phyloP scores from a whole-genome alignment of 1,284 basidiomycete genomes.

The Malassezia psittaci region DNA sequence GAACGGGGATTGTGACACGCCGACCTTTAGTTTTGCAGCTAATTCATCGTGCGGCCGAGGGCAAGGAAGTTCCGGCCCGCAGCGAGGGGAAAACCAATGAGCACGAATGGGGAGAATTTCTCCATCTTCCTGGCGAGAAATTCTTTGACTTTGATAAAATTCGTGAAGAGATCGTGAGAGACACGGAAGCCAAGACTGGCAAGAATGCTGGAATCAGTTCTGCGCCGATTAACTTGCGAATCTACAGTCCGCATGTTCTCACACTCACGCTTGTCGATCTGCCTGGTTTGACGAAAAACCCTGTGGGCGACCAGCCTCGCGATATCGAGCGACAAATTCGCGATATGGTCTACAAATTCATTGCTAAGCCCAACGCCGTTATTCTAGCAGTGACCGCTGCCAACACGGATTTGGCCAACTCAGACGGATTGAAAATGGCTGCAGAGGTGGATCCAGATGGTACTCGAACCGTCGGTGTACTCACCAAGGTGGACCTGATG shows the following conservation, averaged over 20 bases:
- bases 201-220: slow-evolving; percentile 79
- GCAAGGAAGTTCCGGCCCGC: slow-evolving; percentile 18
- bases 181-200: slow-evolving; percentile 95
- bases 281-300: slow-evolving; percentile 87
- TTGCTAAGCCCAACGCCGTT: slow-evolving; percentile 70
- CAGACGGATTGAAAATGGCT: slow-evolving; percentile 90
- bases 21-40: slow-evolving; percentile 88
- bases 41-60: slow-evolving; percentile 62
- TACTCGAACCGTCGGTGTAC: slow-evolving; percentile 83
- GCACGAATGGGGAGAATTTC: slow-evolving; percentile 99
- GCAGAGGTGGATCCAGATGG: slow-evolving; percentile 94
- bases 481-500: slow-evolving; percentile 97
- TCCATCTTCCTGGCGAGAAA: slow-evolving; percentile 80
- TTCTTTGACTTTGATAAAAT: slow-evolving; percentile 97
- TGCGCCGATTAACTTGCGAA: slow-evolving; percentile 87
- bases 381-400: slow-evolving; percentile 91
- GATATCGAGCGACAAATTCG: slow-evolving; percentile 96
- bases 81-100: slow-evolving; percentile 58
- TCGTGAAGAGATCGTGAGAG: slow-evolving; percentile 84
- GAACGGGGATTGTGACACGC: slow-evolving; percentile 85
- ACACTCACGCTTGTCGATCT: slow-evolving; percentile 94
- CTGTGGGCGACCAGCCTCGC: slow-evolving; percentile 91
- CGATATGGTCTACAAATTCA: slow-evolving; percentile 93
- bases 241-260: slow-evolving; percentile 91
- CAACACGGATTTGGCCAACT: slow-evolving; percentile 95